These are phyloP conservation scores for Pelargonium nanum DNA, from an alignment of 345 rosid species.

Conservation along the genomic window DNA sequence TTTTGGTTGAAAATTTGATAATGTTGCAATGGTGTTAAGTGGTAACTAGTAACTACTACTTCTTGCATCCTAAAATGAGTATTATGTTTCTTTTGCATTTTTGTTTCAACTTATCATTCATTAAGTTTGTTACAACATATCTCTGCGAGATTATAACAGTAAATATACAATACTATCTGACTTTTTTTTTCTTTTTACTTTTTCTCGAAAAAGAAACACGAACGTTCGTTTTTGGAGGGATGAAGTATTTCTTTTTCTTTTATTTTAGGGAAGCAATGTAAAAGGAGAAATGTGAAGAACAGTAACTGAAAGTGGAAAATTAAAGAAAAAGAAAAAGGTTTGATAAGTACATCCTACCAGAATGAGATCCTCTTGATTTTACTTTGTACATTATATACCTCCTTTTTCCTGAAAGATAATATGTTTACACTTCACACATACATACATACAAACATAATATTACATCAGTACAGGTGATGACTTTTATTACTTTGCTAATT, in stretches of 20 bases:
- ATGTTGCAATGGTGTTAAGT: neutral
- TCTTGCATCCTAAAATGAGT: too few species aligned
- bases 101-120: too few species aligned
- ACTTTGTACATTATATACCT: slow-evolving; percentile 8
- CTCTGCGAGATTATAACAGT: too few species aligned
- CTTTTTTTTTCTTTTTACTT: slow-evolving; percentile 1
- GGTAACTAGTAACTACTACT: neutral
- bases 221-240: neutral
- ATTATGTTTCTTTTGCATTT: too few species aligned
- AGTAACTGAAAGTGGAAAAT: slow-evolving; percentile 18
- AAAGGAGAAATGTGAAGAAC: slow-evolving; percentile 16
- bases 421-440: too few species aligned
- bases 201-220: neutral
- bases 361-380: slow-evolving; percentile 17
- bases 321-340: slow-evolving; percentile 25
- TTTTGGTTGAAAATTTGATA: too few species aligned
- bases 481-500: too few species aligned
- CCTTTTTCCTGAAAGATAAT: neutral
- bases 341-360: slow-evolving; percentile 36
- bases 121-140: too few species aligned
- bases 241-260: slow-evolving; percentile 15
- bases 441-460: too few species aligned
- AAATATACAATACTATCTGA: too few species aligned
- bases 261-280: slow-evolving; percentile 19
- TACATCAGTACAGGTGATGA: neutral